Percentiles rank a stretch among this genome's conserved stretches.
phyloP scores from a whole-genome alignment of 805 yeast species.

The Monosporozyma unispora region DNA sequence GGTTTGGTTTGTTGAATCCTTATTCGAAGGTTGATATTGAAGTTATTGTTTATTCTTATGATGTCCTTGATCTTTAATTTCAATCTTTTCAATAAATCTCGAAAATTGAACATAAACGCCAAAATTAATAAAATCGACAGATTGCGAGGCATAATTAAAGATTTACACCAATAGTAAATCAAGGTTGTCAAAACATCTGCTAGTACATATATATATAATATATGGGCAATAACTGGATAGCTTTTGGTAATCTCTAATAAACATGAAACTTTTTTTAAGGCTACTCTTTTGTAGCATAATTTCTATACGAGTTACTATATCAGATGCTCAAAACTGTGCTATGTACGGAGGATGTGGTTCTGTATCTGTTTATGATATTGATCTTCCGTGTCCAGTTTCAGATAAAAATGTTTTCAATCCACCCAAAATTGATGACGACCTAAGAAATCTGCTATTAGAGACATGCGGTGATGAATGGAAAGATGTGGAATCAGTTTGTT shows the following conservation, averaged over 20 bases:
- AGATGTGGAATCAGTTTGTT: constrained; percentile 48
- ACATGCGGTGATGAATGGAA: constrained; percentile 71
- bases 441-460: constrained; percentile 38
- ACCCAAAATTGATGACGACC: constrained; percentile 29
- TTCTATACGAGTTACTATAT: background rate
- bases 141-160: background rate
- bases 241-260: background rate
- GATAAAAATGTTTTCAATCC: constrained; percentile 39
- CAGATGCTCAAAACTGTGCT: constrained; percentile 22
- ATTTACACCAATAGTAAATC: background rate
- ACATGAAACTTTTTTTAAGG: background rate
- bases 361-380: constrained; percentile 65
- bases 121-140: background rate
- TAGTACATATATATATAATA: background rate
- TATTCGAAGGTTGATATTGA: background rate
- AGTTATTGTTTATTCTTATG: background rate
- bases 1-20: background rate
- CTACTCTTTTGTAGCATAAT: background rate
- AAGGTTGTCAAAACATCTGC: no score
- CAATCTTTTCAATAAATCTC: background rate
- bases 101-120: background rate
- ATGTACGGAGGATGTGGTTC: constrained; percentile 59
- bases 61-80: background rate
- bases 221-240: no score
- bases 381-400: constrained; percentile 68